A percentile compares a stretch with the other conserved stretches of the same genome.
These are phyloP conservation scores for Caryopteris hybrid DNA, from an alignment of 305 asterid species.

Conservation along the genomic window DNA sequence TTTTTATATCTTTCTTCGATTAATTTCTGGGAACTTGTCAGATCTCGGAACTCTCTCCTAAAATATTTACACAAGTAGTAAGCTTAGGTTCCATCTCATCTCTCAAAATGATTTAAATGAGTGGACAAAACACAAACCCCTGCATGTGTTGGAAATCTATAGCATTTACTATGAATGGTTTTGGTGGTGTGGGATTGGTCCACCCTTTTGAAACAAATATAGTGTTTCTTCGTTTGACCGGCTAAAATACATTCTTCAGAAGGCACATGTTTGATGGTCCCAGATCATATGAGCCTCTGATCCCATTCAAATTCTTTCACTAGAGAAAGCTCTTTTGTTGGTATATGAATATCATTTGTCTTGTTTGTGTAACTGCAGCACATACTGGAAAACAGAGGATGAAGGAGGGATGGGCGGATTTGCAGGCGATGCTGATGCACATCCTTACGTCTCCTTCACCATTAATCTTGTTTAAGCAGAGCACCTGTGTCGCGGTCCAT, in stretches of 20 bases:
- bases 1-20: neutral
- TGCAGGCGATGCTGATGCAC: conserved; percentile 67
- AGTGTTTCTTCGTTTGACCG: neutral
- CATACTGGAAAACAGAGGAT: conserved; percentile 83
- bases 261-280: conserved; percentile 27
- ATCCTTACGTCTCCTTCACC: conserved; percentile 91
- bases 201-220: conserved; percentile 18
- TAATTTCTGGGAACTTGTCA: neutral
- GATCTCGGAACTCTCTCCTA: neutral
- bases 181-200: conserved; percentile 6
- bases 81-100: neutral
- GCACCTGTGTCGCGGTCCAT: conserved; percentile 26
- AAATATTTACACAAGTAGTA: too few species aligned
- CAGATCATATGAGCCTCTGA: conserved; percentile 3
- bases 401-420: conserved; percentile 68
- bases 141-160: conserved; percentile 7
- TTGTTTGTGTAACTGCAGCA: conserved; percentile 43
- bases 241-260: neutral
- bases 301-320: conserved; percentile 1
- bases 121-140: neutral
- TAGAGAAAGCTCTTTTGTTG: conserved; percentile 6
- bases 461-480: conserved; percentile 65
- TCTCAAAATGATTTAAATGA: neutral
- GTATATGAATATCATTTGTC: conserved; percentile 1
- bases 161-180: conserved; percentile 9